phyloP scores from a whole-genome alignment of 176 grass and related monocot species.

The Phragmites australis region DNA sequence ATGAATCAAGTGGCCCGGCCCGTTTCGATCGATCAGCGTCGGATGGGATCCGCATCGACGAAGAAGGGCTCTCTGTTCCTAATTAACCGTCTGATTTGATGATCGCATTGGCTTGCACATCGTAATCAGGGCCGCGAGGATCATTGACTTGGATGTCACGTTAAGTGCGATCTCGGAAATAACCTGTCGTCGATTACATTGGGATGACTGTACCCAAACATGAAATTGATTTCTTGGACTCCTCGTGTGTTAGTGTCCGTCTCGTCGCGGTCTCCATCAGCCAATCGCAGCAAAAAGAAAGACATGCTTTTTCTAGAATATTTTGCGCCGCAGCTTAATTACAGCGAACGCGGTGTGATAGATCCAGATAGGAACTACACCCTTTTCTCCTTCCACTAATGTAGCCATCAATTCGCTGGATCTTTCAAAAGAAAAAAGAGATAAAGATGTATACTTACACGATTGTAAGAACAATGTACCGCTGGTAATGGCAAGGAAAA shows the following conservation, averaged over 20 bases:
- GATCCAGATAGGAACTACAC: background rate
- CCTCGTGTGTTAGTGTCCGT: background rate
- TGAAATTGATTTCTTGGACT: background rate
- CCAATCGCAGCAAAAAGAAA: constrained; percentile 7
- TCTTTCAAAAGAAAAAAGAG: too few relatives aligned
- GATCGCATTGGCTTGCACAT: constrained; percentile 27
- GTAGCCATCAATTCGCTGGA: too few relatives aligned
- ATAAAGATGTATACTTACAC: too few relatives aligned
- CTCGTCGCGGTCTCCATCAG: constrained; percentile 26
- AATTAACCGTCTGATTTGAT: constrained; percentile 9
- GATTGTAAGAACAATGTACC: too few relatives aligned
- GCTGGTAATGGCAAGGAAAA: too few relatives aligned
- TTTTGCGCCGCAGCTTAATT: constrained; percentile 10
- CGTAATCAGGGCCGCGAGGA: constrained; percentile 3
- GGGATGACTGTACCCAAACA: constrained; percentile 13
- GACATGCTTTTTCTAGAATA: constrained; percentile 8
- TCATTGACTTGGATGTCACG: constrained; percentile 36
- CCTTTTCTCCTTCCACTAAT: background rate
- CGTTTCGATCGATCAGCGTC: background rate
- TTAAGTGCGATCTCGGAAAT: background rate
- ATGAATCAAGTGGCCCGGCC: too few relatives aligned
- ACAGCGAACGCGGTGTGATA: constrained; percentile 11
- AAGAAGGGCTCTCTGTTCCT: background rate
- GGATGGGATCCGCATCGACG: background rate
- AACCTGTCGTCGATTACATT: background rate